phyloP scores from a whole-genome alignment of 2,329 filamentous ascomycete species.

The Cadophora sp. region DNA sequence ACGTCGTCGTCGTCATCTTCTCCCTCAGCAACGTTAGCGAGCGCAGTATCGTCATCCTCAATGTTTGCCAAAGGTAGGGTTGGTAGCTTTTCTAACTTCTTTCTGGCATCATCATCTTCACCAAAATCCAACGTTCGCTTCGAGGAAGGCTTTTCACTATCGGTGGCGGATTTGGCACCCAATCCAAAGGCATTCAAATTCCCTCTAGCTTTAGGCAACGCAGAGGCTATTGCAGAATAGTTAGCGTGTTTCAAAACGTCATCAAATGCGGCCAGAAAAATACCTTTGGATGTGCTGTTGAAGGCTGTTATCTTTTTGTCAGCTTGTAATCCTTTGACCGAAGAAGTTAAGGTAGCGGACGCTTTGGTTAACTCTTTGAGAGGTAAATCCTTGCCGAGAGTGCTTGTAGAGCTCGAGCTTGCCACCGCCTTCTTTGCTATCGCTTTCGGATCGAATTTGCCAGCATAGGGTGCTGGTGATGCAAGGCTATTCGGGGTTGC shows the following conservation, averaged over 20 bases:
- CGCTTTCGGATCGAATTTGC: slow-evolving; percentile 87
- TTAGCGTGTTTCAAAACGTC: slow-evolving; percentile 29
- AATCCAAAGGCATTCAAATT: slow-evolving; percentile 89
- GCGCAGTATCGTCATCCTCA: slow-evolving; percentile 60
- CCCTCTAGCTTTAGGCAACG: slow-evolving; percentile 69
- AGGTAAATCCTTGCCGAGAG: slow-evolving; percentile 62
- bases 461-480: slow-evolving; percentile 67
- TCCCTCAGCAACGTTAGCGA: slow-evolving; percentile 64
- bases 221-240: slow-evolving; percentile 48
- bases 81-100: slow-evolving; percentile 91
- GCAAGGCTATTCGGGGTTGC: slow-evolving; percentile 55
- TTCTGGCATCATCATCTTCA: slow-evolving; percentile 84
- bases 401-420: slow-evolving; percentile 59
- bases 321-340: slow-evolving; percentile 49
- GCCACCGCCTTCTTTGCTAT: slow-evolving; percentile 80
- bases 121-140: slow-evolving; percentile 84
- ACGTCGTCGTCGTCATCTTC: slow-evolving; percentile 71
- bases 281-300: slow-evolving; percentile 50
- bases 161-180: slow-evolving; percentile 67
- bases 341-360: slow-evolving; percentile 50
- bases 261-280: slow-evolving; percentile 25
- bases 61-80: slow-evolving; percentile 71
- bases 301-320: slow-evolving; percentile 51
- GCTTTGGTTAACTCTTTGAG: slow-evolving; percentile 55
- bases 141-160: slow-evolving; percentile 68